Evolutionary conservation across 2,329 filamentous ascomycete species (phyloP).

Genomic region (Aspergillus sp.): DNA sequence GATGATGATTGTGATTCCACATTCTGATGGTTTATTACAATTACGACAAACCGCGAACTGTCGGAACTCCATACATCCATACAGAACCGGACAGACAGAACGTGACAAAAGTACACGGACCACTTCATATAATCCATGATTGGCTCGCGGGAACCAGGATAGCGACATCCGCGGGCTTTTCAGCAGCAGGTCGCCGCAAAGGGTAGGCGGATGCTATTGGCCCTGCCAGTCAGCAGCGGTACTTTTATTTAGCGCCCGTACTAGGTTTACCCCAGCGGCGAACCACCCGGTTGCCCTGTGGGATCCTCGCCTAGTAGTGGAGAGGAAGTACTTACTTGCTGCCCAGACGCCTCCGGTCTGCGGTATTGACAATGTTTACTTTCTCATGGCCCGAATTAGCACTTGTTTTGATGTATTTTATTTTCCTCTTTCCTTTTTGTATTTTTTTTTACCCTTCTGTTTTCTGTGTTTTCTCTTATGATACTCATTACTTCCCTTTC

Average conservation of each 20-base stretch:
- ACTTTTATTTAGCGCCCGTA: conserved; percentile 20
- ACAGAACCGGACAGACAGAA: conserved; percentile 13
- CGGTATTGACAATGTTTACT: neutral
- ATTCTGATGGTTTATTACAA: neutral
- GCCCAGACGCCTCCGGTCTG: neutral
- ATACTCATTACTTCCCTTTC: conserved; percentile 2
- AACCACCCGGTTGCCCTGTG: conserved; percentile 25
- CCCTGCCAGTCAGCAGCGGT: conserved; percentile 24
- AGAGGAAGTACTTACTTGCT: neutral
- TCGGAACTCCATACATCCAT: neutral
- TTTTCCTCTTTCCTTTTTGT: conserved; percentile 8
- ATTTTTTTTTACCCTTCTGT: conserved; percentile 5
- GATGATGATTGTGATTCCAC: neutral
- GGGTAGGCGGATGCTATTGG: conserved; percentile 32
- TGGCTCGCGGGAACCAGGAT: conserved; percentile 38
- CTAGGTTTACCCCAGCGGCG: conserved; percentile 19
- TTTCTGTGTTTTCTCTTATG: conserved; percentile 12
- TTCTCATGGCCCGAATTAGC: neutral
- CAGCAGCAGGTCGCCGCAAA: conserved; percentile 37
- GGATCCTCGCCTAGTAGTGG: neutral
- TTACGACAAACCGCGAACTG: neutral
- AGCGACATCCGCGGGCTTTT: conserved; percentile 28
- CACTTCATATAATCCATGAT: conserved; percentile 25
- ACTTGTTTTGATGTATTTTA: neutral
- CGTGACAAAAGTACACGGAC: conserved; percentile 35